Conservation (phyloP, 371 early-diverging fungal species). For the Mortierella sp. region DNA sequence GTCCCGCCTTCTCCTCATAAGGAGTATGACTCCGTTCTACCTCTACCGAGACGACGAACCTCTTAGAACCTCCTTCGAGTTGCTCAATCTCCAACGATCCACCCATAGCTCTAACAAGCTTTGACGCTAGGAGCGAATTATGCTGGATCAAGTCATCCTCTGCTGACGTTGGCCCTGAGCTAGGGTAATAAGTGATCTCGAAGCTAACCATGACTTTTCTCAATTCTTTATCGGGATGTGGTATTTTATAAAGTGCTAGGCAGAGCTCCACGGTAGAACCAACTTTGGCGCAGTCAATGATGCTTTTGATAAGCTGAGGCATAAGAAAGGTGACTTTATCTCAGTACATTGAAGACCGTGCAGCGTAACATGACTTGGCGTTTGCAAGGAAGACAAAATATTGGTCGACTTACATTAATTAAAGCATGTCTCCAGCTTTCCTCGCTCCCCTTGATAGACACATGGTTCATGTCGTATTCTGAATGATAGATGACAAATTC, state of each 20-base stretch:
- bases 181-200: slow-evolving; percentile 64
- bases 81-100: slow-evolving; percentile 60
- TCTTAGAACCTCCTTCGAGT: slow-evolving; percentile 57
- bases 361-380: background rate
- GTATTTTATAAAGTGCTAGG: slow-evolving; percentile 53
- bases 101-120: slow-evolving; percentile 63
- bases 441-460: slow-evolving; percentile 70
- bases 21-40: slow-evolving; percentile 25
- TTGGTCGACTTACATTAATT: slow-evolving; percentile 63
- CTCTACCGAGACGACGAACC: slow-evolving; percentile 45
- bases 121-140: slow-evolving; percentile 66
- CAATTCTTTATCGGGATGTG: slow-evolving; percentile 28
- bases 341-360: background rate
- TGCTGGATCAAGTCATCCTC: slow-evolving; percentile 43
- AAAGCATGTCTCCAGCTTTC: slow-evolving; percentile 68
- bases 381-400: background rate
- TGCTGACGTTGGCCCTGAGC: slow-evolving; percentile 52
- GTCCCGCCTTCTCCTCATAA: slow-evolving; percentile 22
- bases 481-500: slow-evolving; percentile 73
- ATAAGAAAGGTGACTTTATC: background rate
- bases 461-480: slow-evolving; percentile 66
- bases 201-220: slow-evolving; percentile 60
- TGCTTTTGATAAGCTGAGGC: slow-evolving; percentile 65
- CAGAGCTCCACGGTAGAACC: slow-evolving; percentile 74
- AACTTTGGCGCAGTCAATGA: slow-evolving; percentile 67